These are phyloP conservation scores for Paracoccidioides lutzii DNA, from an alignment of 2,329 filamentous ascomycete genomes.

Conservation along the genomic window DNA sequence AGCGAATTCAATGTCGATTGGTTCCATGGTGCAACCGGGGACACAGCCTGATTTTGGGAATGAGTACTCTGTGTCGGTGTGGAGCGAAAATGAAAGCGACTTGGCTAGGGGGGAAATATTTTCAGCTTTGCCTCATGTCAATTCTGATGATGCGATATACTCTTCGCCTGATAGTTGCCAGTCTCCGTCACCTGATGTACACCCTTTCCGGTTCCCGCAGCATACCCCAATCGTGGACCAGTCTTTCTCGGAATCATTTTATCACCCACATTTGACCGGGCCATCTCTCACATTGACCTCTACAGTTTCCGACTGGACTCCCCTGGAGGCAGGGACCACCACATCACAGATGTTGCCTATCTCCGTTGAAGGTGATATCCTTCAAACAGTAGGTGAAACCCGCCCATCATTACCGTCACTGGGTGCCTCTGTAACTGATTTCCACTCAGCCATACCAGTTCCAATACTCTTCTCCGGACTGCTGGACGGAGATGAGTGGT, in stretches of 20 bases:
- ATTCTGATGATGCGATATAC: conserved; percentile 29
- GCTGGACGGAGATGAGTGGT: conserved; percentile 27
- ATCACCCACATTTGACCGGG: conserved; percentile 21
- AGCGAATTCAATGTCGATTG: not conserved
- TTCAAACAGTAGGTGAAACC: conserved; percentile 25
- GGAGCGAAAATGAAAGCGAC: conserved; percentile 25
- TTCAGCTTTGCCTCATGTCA: conserved; percentile 24
- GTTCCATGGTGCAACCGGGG: not conserved
- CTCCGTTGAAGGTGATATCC: conserved; percentile 23
- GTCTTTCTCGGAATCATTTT: conserved; percentile 21
- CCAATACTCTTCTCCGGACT: conserved; percentile 26
- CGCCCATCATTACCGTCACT: conserved; percentile 32
- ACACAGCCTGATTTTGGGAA: not conserved
- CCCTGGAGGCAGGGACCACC: conserved; percentile 17
- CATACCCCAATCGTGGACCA: conserved; percentile 21
- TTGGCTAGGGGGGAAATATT: conserved; percentile 20
- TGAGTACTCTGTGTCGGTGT: conserved; percentile 17
- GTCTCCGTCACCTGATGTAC: conserved; percentile 29
- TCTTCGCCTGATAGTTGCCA: conserved; percentile 33
- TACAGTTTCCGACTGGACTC: conserved; percentile 23
- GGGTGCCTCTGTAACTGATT: conserved; percentile 8
- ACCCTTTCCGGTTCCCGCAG: conserved; percentile 21
- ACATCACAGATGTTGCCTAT: conserved; percentile 24
- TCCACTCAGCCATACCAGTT: conserved; percentile 23
- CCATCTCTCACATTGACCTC: conserved; percentile 24